Base-by-base conservation (phyloP, 495 filamentous ascomycete species). In the Penicillium maclennaniae region DNA sequence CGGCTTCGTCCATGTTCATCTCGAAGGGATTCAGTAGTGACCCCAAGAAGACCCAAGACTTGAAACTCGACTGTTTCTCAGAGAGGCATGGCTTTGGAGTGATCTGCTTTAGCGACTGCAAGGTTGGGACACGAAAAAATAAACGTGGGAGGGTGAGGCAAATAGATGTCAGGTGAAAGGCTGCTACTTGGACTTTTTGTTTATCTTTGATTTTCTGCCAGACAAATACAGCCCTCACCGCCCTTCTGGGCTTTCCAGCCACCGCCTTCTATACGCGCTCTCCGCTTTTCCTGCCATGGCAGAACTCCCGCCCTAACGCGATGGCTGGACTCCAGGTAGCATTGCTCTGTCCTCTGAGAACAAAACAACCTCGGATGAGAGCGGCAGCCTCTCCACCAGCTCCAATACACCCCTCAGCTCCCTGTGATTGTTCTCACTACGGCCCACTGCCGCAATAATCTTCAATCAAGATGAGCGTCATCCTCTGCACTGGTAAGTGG, bases 401-500 rank as follows among this genome's bases (percentile, higher is more conserved):
- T 23, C 23, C 23, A 23, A 23, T 23, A 23, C 23, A 23, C 23
- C 5, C 23, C 2, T 5, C 5, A 23, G 23, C 23, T 23, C 23
- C 2, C 23, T 23, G 5, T 23, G 2, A 2, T 23, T 5, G 5
- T 5, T 23, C 23, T 5, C 10, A 31, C 27, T 31, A 8, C 27
- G 6, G 7, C 9, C 27, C 7, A 34, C 31, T 14, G 31, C 10
- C 4, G 3, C 31, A 4, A 34, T 12, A 26, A 19, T 8, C 7
- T 21, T 19, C 42, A 40, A 17, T 19, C 55, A 74, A 49, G 20
- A 93, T 93, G 89, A 91, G 88, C 54, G 89, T 93, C 55, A 92
- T 93, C 65, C 83, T 93, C 43, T 91, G 87, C 63, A 93, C 89
- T 60, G 89, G 89, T 91, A 75, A 65, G 82, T 69, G n/a, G 23